A percentile compares a stretch with the other conserved stretches of the same genome.
Evolutionary conservation across 2,329 filamentous ascomycete genomes (phyloP).

Genomic region (Sclerotinia subarctica): DNA sequence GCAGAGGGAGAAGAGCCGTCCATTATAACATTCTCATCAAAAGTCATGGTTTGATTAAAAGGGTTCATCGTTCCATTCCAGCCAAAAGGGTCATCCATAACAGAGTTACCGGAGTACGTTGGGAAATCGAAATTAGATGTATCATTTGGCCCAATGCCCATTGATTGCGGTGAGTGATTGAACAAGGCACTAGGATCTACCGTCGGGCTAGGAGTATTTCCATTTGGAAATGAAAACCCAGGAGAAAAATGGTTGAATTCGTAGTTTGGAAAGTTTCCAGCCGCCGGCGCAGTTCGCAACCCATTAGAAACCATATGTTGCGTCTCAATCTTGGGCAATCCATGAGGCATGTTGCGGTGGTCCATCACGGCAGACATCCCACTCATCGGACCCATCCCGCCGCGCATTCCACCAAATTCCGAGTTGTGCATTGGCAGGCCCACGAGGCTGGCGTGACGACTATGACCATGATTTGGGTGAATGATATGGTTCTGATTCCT

Average conservation of each 20-base stretch:
- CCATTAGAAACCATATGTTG: slow-evolving; percentile 63
- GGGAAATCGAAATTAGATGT: slow-evolving; percentile 56
- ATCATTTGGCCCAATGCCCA: slow-evolving; percentile 60
- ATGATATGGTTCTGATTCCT: slow-evolving; percentile 34
- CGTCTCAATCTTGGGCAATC: slow-evolving; percentile 80
- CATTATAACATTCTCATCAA: slow-evolving; percentile 76
- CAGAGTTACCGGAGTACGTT: slow-evolving; percentile 55
- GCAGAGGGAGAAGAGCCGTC: slow-evolving; percentile 94
- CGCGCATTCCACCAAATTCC: slow-evolving; percentile 51
- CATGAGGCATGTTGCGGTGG: slow-evolving; percentile 63
- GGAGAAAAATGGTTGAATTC: slow-evolving; percentile 68
- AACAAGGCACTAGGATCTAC: slow-evolving; percentile 75
- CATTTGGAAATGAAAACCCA: slow-evolving; percentile 38
- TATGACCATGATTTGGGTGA: slow-evolving; percentile 33
- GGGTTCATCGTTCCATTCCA: slow-evolving; percentile 64
- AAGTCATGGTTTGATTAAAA: slow-evolving; percentile 66
- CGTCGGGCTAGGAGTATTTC: slow-evolving; percentile 59
- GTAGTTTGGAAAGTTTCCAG: slow-evolving; percentile 61
- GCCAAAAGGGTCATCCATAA: slow-evolving; percentile 75
- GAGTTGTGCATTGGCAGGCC: slow-evolving; percentile 62
- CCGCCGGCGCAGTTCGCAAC: slow-evolving; percentile 72
- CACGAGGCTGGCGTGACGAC: slow-evolving; percentile 71
- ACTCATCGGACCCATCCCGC: background rate
- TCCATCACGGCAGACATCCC: slow-evolving; percentile 69
- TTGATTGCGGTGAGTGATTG: slow-evolving; percentile 69